Evolutionary conservation across 1,139 yeast species (phyloP), one percentile per base, ranked within the genome.

Genomic region (Hanseniaspora uvarum): DNA sequence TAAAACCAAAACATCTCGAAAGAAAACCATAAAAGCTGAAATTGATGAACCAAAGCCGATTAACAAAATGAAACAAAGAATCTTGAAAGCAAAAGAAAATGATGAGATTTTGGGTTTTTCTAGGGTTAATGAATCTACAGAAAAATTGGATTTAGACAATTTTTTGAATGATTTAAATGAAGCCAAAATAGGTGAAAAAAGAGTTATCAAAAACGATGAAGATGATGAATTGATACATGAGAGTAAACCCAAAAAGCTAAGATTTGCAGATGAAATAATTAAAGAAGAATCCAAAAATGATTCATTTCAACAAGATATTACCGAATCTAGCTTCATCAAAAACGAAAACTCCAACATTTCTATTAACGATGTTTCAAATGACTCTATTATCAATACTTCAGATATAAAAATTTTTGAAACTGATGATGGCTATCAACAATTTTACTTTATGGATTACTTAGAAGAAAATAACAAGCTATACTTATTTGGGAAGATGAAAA

Each of bases 391-490:
- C 19, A 44, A 30, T 36, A 18, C 8, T 3, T 30, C 55, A 14
- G 31, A 41, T 14, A 38, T 39, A 4, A 24, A 46, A 19, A 28
- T 41, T 1, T 36, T 28, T 26, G 43, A 49, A 41, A 53, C 39
- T 19, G 38, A 47, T n/a, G 44, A 47, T 31, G 51, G 12, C 33
- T 54, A 30, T 63, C 34, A 28, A 18, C 77, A 79, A 61, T 81
- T 92, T 81, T 92, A 77, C 65, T 94, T 97, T 97, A 70, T 85
- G 39, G 99, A 94, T 66, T 88, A 81, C 66, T 76, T 85, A 45
- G 97, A 92, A 64, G 78, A 83, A 21, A 87, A 83, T 56, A 76
- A 77, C 59, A 70, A 81, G 0, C 69, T 94, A 44, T 70, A 87
- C 18, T 72, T 92, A n/a, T 92, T 85, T 65, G 99, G 99, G 53